Evolutionary conservation across 1,284 basidiomycete species (phyloP), one percentile per base, ranked within the genome.

Genomic region (Cutaneotrichosporon cavernicola): DNA sequence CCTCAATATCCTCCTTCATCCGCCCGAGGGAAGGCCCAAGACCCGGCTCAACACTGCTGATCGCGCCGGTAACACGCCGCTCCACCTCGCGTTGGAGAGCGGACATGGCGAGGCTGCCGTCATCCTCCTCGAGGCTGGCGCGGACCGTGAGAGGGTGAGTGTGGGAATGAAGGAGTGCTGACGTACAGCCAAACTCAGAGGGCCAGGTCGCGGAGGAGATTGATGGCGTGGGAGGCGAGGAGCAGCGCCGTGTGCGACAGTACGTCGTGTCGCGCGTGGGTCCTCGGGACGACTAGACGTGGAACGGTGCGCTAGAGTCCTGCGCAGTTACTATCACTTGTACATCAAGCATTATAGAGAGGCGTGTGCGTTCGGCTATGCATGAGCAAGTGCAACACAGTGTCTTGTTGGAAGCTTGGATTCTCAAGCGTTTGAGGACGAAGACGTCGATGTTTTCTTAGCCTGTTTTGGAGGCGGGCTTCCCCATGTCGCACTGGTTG

Each of bases 11-110:
- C 84, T 97, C 22, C 80, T 97, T 53, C 85, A 89, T 69, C 89
- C 89, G 21, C 89, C 87, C 14, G 86, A 87, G 74, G 87, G 88
- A 14, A 84, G 85, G 63, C 85, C 86, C 52, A 94, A 94, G 78
- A 87, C 90, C 40, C 86, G 93, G 52, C 81, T 97, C 59, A 97
- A 97, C 77, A 90, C 90, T 13, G 86, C 85, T 57, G 92, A 96
- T 83, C 86, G 92, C 66, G 85, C 91, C 50, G 90, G 91, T 55
- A 95, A 97, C 76, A 96, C 94, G 0, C 92, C 94, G 1, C 83
- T 97, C n/a, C 94, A 97, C 83, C 86, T 97, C 50, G 93, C 94
- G 7, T 89, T 97, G 87, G 94, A 97, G 76, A 93, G 90, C 63
- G 94, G 88, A 9, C 91, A 97, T 74, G 94, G 91, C 31, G 89